A percentile compares a stretch with the other conserved stretches of the same genome.
phyloP scores from a whole-genome alignment of 768 basidiomycete species.

The Mycena vulgaris region DNA sequence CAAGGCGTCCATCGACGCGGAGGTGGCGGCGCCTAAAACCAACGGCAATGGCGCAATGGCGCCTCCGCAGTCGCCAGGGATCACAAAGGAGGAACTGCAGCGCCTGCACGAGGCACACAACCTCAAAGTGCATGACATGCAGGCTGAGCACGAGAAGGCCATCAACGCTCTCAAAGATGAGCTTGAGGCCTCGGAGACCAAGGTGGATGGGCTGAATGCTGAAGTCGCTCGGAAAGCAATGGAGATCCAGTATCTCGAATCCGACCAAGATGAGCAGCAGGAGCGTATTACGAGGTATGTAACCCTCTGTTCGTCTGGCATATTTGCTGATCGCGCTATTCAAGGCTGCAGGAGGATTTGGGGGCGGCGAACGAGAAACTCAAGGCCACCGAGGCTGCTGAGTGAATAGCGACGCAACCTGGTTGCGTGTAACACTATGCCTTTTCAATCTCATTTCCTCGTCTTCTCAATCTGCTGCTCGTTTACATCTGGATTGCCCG shows the following conservation, averaged over 20 bases:
- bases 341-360: conserved; percentile 80
- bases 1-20: conserved; percentile 69
- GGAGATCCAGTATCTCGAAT: conserved; percentile 87
- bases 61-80: conserved; percentile 60
- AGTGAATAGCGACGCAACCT: conserved; percentile 12
- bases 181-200: conserved; percentile 66
- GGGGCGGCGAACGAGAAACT: conserved; percentile 63
- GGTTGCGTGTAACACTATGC: background rate
- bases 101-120: conserved; percentile 89
- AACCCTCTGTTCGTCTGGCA: conserved; percentile 39
- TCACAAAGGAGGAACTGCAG: conserved; percentile 85
- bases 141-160: conserved; percentile 75
- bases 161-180: conserved; percentile 69
- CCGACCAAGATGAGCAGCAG: conserved; percentile 83
- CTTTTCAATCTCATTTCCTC: conserved; percentile 30
- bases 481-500: background rate
- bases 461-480: conserved; percentile 25
- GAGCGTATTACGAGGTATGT: conserved; percentile 88
- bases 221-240: conserved; percentile 80
- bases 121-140: conserved; percentile 81
- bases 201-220: conserved; percentile 69
- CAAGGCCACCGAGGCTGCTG: conserved; percentile 49
- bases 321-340: conserved; percentile 36
- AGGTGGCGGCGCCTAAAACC: conserved; percentile 66
- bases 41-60: conserved; percentile 62